These are phyloP conservation scores for Porphyrellus cyaneotinctus DNA, from an alignment of 768 basidiomycete species.

Conservation along the genomic window DNA sequence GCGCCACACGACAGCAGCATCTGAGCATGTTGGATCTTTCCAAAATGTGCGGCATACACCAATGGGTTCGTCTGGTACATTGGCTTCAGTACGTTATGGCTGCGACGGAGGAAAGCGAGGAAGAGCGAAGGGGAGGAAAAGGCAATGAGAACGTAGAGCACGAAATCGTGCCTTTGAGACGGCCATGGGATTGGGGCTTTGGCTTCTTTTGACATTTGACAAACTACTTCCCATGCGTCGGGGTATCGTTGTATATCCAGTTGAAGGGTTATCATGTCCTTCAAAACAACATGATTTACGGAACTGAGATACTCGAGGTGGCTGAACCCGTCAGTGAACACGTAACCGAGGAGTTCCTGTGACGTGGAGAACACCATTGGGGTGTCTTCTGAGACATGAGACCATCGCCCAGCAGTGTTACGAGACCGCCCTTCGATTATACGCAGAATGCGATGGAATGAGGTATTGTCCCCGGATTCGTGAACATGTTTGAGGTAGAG, in stretches of 20 bases:
- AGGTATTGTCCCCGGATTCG: not conserved
- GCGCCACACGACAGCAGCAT: not conserved
- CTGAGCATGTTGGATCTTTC: constrained; percentile 1
- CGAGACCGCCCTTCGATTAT: not conserved
- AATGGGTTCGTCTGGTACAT: constrained; percentile 6
- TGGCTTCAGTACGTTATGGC: not conserved
- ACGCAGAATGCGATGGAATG: not conserved
- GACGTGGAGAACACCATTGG: not conserved
- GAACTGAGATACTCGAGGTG: constrained; percentile 6
- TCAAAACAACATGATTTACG: not conserved
- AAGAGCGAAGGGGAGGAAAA: constrained; percentile 5
- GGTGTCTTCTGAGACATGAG: not conserved
- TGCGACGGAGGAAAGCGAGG: not conserved
- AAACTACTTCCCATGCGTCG: not conserved
- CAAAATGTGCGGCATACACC: constrained; percentile 11
- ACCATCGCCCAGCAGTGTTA: no score
- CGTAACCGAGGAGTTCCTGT: constrained; percentile 5
- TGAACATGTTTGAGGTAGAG: constrained; percentile 2
- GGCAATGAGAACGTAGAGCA: constrained; percentile 4
- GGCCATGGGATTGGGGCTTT: not conserved
- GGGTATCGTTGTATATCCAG: not conserved
- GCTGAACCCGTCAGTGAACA: not conserved
- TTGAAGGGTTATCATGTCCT: constrained; percentile 1
- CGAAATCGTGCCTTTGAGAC: not conserved
- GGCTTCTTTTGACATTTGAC: not conserved